Conservation (phyloP, 1,284 basidiomycete genomes). For the Rhodotorula mucilaginosa region DNA sequence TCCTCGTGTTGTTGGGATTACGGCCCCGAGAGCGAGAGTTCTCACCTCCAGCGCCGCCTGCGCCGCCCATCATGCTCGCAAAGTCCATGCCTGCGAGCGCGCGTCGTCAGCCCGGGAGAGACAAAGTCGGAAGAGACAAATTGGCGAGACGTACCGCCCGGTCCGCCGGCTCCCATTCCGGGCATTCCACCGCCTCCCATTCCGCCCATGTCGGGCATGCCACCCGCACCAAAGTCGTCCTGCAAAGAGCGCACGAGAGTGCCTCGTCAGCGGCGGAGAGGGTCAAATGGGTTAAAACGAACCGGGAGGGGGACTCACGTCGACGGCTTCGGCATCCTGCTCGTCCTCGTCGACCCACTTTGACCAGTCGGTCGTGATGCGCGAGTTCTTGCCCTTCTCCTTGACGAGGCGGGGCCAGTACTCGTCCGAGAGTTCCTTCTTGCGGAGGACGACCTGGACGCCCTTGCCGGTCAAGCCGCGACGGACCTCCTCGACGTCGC, state of each 20-base stretch:
- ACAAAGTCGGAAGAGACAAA: no score
- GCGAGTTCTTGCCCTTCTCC: conserved; percentile 83
- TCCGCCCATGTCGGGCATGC: conserved; percentile 50
- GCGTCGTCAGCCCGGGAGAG: no score
- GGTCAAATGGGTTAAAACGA: background rate
- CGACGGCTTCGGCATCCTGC: conserved; percentile 60
- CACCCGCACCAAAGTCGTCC: conserved; percentile 31
- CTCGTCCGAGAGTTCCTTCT: conserved; percentile 70
- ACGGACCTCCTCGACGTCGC: conserved; percentile 36
- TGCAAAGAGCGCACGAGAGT: background rate
- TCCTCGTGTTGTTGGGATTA: no score
- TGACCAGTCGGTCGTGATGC: conserved; percentile 50
- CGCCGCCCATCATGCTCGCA: conserved; percentile 45
- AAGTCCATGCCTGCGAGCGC: conserved; percentile 48
- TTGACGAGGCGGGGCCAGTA: conserved; percentile 89
- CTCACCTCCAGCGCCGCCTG: conserved; percentile 46
- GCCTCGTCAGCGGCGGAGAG: background rate
- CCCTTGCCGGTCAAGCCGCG: conserved; percentile 49
- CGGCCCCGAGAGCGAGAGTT: background rate
- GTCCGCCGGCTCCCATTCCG: conserved; percentile 40
- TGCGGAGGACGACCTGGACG: conserved; percentile 69
- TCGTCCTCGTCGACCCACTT: conserved; percentile 92
- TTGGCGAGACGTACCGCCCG: no score
- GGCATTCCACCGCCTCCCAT: conserved; percentile 53
- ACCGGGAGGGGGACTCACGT: conserved; percentile 1